Percentiles rank a stretch among this genome's conserved stretches.
Evolutionary conservation across 2,329 filamentous ascomycete genomes (phyloP).

Genomic region (Alternaria incomplexa): DNA sequence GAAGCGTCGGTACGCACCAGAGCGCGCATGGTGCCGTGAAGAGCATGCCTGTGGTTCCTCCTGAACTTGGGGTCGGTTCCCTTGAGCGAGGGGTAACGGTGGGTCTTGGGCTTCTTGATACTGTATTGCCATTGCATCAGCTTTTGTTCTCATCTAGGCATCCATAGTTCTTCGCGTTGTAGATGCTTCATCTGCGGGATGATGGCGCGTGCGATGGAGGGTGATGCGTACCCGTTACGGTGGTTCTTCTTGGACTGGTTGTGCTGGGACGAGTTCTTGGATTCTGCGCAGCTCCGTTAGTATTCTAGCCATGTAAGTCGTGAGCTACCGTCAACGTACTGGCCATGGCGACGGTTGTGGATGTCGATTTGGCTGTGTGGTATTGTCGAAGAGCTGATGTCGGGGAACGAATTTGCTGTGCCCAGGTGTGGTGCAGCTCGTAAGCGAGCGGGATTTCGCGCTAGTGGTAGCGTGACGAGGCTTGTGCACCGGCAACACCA

Average conservation of each 20-base stretch:
- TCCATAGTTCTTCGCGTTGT: neutral
- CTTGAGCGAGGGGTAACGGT: conserved; percentile 98
- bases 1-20: conserved; percentile 69
- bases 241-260: conserved; percentile 99
- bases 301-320: neutral
- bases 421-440: conserved; percentile 7
- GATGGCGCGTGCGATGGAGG: conserved; percentile 16
- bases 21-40: conserved; percentile 98
- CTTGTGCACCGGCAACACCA: neutral
- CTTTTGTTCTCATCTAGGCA: conserved; percentile 8
- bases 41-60: conserved; percentile 99
- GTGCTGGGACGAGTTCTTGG: conserved; percentile 99
- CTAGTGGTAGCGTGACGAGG: conserved; percentile 9
- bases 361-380: conserved; percentile 40
- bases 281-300: conserved; percentile 67
- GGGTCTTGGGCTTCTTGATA: conserved; percentile 99
- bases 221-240: conserved; percentile 86
- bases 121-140: conserved; percentile 57
- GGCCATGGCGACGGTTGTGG: conserved; percentile 67
- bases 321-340: conserved; percentile 60
- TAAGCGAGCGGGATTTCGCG: conserved; percentile 18
- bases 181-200: neutral
- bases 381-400: conserved; percentile 34
- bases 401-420: conserved; percentile 16
- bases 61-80: conserved; percentile 99